Evolutionary conservation across 139 green algal species (phyloP), one percentile per base, ranked within the genome.

Genomic region (Coelastrella sp.): DNA sequence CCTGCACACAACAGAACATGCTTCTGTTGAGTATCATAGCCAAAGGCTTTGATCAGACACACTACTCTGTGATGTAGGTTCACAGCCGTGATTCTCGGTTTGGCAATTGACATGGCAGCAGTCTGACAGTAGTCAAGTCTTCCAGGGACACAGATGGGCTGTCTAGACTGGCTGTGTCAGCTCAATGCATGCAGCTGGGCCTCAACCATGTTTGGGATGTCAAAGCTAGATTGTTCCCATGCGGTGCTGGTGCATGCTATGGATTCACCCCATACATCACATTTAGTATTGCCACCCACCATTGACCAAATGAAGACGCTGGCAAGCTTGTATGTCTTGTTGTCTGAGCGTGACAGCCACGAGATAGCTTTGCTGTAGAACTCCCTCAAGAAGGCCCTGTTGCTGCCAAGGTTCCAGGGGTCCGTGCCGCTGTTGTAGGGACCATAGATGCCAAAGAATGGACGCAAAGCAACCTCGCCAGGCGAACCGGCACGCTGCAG

Each of bases 401-500:
- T 88, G 59, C n/a, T 5, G 2, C 64, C 22, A 61, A 79, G 56
- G 20, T 6, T 57, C 80, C 80, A 91, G 32, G 88, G 88, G 80
- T 91, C 80, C 0, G 11, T 47, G 2, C 66, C 20, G 5, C n/a
- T 74, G 57, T 61, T 68, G 85, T 94, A 94, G 20, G 71, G 11
- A 13, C 92, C 93, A 22, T 88, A 87, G 20, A 94, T 83, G 13
- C 93, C 93, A 80, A 92, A 94, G 58, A 92, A 96, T 32, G 93
- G 93, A 3, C 66, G 76, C n/a, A 90, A 58, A 2, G 93, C 92
- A 47, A 93, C 92, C 89, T 94, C 60, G 4, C 23, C 20, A 2
- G 91, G 92, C 2, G 90, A 94, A 10, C 11, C 8, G 3, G 78
- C 65, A 73, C 57, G 23, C 60, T 88, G 83, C 16, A 54, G 23